phyloP scores from a whole-genome alignment of 176 grass and related monocot species.

The Lolium rigidum region DNA sequence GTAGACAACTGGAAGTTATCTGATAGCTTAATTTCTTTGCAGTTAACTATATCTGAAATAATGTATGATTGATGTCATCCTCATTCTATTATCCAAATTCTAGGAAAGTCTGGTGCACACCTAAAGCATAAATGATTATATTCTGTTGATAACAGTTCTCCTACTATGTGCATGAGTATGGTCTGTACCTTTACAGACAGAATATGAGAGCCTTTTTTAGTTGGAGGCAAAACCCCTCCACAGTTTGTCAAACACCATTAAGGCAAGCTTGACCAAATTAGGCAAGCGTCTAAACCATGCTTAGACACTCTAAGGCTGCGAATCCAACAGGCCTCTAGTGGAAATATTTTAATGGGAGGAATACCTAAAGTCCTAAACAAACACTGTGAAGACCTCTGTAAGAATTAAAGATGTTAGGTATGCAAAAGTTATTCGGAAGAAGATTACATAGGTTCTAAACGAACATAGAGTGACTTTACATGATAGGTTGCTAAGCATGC shows the following conservation, averaged over 20 bases:
- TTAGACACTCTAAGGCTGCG: not conserved
- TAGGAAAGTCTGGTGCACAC: not conserved
- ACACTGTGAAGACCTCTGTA: not conserved
- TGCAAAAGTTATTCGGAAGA: not conserved
- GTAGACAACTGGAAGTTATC: not conserved
- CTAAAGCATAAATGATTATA: not conserved
- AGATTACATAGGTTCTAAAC: not conserved
- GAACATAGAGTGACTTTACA: not conserved
- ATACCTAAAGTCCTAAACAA: not conserved
- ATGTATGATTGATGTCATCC: constrained; percentile 10
- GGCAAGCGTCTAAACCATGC: not conserved
- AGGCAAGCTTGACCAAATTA: constrained; percentile 2
- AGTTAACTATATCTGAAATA: not conserved
- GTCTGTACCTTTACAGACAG: not conserved
- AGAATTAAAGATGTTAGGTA: constrained; percentile 19
- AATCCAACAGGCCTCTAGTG: constrained; percentile 2
- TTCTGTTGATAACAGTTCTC: not conserved
- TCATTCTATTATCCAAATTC: constrained; percentile 6
- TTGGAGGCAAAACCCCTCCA: not conserved
- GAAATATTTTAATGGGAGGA: constrained; percentile 9
- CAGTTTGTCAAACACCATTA: not conserved
- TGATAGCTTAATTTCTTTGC: constrained; percentile 8
- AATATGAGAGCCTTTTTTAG: not conserved
- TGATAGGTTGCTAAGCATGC: constrained; percentile 20
- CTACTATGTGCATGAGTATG: not conserved